Evolutionary conservation across 2,329 filamentous ascomycete genomes (phyloP), one percentile per base, ranked within the genome.

Genomic region (Pseudocercospora fijiensis): DNA sequence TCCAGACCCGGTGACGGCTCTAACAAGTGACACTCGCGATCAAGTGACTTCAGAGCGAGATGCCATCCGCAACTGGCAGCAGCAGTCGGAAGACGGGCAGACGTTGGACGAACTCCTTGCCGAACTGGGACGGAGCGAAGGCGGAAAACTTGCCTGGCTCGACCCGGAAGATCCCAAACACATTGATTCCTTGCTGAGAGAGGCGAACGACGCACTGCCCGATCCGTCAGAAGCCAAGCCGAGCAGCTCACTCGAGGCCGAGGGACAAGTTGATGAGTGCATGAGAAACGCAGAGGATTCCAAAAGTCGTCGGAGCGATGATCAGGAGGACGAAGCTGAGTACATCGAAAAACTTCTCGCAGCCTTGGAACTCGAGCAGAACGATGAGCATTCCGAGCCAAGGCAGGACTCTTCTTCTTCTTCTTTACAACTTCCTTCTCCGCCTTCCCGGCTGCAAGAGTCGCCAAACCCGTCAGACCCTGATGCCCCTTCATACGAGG

Each of bases 261-360:
- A 61, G 22, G 58, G 65, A 2, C 56, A 59, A 22, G 51, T 7
- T 18, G 6, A 65, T 18, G 27, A 60, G 1, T 64, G 7, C 24
- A 51, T 24, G 63, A 51, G 2, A 18, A 63, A 41, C 5, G 16
- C 51, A 3, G 37, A 65, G 22, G 47, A 65, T n/a, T 41, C 37
- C 9, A 41, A 41, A 41, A n/a, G 16, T 13, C 61, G 65, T 3
- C 67, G 70, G 41, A 53, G 52, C 1, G 65, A 73, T 58, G 75
- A 76, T 45, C 57, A 70, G 47, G 65, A 67, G 30, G 76, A 77
- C 49, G 74, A 77, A 53, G 64, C 75, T 66, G 79, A 82, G 20
- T 77, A 82, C 20, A 79, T 83, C 41, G 76, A 79, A 43, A 73
- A 75, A 52, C 75, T 82, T 7, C 77, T 83, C 59, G 80, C 80